These are phyloP conservation scores for Clonostachys chloroleuca DNA, from an alignment of 2,329 filamentous ascomycete species.

Conservation along the genomic window DNA sequence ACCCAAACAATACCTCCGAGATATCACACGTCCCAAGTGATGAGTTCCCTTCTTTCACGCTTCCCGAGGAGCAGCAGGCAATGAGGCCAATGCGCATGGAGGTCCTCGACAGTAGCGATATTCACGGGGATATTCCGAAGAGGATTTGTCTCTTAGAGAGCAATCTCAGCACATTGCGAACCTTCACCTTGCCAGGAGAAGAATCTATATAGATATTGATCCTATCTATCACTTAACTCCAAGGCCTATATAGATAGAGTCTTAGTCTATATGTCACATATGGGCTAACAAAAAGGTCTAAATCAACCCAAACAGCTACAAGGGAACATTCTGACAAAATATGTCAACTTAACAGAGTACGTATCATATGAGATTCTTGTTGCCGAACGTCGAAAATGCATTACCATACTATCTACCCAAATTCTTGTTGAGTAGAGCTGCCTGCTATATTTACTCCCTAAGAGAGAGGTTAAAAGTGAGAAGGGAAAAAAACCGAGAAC, in stretches of 20 bases:
- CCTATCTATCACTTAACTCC: no score
- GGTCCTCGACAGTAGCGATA: conserved; percentile 35
- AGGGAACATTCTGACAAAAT: no score
- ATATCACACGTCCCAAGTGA: conserved; percentile 5
- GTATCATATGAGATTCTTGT: no score
- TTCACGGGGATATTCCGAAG: conserved; percentile 40
- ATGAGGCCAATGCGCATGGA: conserved; percentile 44
- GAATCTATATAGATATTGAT: not conserved
- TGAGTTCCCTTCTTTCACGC: conserved; percentile 10
- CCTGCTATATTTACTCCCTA: no score
- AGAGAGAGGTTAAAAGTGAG: no score
- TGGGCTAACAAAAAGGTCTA: no score
- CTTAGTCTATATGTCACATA: not conserved
- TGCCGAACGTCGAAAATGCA: no score
- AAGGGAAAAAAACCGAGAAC: no score
- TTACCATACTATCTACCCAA: no score
- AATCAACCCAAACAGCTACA: no score
- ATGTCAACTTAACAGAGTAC: no score
- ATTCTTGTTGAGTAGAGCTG: no score
- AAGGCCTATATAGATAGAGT: not conserved
- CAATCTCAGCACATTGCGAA: conserved; percentile 40
- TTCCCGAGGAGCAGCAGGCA: conserved; percentile 17
- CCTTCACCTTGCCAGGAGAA: conserved; percentile 31
- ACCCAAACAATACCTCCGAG: conserved; percentile 9
- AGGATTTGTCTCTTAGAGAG: conserved; percentile 46